Evolutionary conservation across 306 rosid genomes (phyloP).

Genomic region (Citrullus colocynthis): DNA sequence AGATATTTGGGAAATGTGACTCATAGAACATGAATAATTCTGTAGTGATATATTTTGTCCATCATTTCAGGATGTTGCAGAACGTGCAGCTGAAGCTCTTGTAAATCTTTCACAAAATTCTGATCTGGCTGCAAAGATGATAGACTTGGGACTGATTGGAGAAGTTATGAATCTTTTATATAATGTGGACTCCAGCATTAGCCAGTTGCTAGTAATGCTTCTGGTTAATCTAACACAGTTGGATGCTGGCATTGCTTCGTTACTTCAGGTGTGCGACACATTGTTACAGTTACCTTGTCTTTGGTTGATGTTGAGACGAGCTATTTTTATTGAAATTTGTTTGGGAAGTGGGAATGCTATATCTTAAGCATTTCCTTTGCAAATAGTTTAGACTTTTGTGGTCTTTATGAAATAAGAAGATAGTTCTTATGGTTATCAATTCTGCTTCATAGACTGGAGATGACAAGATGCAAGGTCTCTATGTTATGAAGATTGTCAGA

Average conservation of each 20-base stretch:
- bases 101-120: conserved; percentile 77
- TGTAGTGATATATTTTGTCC: neutral
- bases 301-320: neutral
- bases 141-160: conserved; percentile 39
- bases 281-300: neutral
- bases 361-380: neutral
- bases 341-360: neutral
- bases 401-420: neutral
- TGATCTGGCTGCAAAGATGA: conserved; percentile 51
- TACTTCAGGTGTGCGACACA: conserved; percentile 67
- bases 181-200: conserved; percentile 41
- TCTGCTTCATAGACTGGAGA: conserved; percentile 48
- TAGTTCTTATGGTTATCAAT: neutral
- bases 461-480: conserved; percentile 71
- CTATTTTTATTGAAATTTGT: neutral
- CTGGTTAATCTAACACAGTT: conserved; percentile 80
- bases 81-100: conserved; percentile 74
- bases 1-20: neutral
- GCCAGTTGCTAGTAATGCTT: conserved; percentile 73
- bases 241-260: conserved; percentile 44
- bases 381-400: neutral
- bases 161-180: conserved; percentile 57
- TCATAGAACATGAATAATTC: neutral
- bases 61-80: conserved; percentile 64
- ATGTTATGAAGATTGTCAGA: conserved; percentile 86